Conservation (phyloP, 208 protist genomes). For the Strigomonas galati region DNA sequence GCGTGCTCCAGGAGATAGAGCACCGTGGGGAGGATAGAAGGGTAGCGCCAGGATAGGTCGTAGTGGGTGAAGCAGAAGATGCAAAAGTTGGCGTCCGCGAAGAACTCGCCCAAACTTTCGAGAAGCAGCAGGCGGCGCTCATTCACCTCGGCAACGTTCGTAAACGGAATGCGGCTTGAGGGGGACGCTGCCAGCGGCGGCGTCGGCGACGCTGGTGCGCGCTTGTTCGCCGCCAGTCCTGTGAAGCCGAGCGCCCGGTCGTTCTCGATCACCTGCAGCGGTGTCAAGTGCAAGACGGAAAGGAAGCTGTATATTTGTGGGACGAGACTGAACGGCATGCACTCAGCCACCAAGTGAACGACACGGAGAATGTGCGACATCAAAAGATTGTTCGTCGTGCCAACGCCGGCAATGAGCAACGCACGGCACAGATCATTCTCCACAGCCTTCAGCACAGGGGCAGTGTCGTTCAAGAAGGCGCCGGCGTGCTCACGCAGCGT, state of each 20-base stretch:
- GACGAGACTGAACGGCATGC: slow-evolving; percentile 43
- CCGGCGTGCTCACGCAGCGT: slow-evolving; percentile 31
- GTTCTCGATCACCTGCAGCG: slow-evolving; percentile 52
- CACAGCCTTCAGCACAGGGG: slow-evolving; percentile 42
- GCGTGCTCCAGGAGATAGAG: slow-evolving; percentile 54
- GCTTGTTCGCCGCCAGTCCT: background rate
- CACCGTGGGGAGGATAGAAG: slow-evolving; percentile 61
- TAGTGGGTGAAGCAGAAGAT: slow-evolving; percentile 83
- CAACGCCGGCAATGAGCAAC: slow-evolving; percentile 63
- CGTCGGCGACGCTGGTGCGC: background rate
- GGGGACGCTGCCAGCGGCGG: background rate
- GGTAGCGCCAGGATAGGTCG: slow-evolving; percentile 78
- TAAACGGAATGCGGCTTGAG: slow-evolving; percentile 10
- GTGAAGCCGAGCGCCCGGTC: slow-evolving; percentile 24
- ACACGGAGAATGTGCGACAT: slow-evolving; percentile 81
- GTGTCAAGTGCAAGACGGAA: slow-evolving; percentile 71
- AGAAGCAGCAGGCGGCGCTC: slow-evolving; percentile 80
- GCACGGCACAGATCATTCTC: slow-evolving; percentile 74
- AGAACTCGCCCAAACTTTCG: slow-evolving; percentile 86
- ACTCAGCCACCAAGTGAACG: slow-evolving; percentile 62
- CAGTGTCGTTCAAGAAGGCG: slow-evolving; percentile 9
- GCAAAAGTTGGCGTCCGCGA: slow-evolving; percentile 56
- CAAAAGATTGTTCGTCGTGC: slow-evolving; percentile 67
- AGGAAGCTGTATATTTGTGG: slow-evolving; percentile 86
- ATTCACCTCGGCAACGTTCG: slow-evolving; percentile 34